These are phyloP conservation scores for Naumovozyma castellii DNA, from an alignment of 805 yeast species.

Conservation along the genomic window DNA sequence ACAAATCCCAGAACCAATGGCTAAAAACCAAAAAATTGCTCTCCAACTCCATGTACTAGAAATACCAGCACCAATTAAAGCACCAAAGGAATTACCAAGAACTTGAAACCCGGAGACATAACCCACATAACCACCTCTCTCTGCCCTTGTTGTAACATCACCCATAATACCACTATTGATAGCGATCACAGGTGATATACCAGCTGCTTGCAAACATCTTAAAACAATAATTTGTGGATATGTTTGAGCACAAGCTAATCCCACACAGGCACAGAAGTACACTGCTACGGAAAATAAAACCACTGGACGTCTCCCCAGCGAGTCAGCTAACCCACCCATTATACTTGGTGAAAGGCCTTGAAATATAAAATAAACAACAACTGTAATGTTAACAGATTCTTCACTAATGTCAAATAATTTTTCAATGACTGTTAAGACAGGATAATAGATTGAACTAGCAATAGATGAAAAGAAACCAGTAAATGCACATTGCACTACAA, in stretches of 20 bases:
- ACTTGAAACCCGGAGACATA: conserved; percentile 53
- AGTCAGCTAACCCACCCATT: conserved; percentile 60
- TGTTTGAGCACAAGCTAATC: conserved; percentile 47
- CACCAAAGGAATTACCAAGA: conserved; percentile 71
- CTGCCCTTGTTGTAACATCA: conserved; percentile 54
- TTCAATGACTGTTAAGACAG: conserved; percentile 56
- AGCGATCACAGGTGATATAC: conserved; percentile 68
- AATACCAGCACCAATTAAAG: conserved; percentile 47
- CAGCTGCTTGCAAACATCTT: conserved; percentile 69
- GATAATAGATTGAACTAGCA: conserved; percentile 72
- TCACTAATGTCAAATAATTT: conserved; percentile 44
- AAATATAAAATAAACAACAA: conserved; percentile 64
- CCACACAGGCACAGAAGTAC: conserved; percentile 55
- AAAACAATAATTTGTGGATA: conserved; percentile 57
- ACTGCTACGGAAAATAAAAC: conserved; percentile 44
- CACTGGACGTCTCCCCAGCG: conserved; percentile 62
- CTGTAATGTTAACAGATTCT: conserved; percentile 55
- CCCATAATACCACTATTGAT: conserved; percentile 63
- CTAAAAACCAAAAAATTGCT: conserved; percentile 67
- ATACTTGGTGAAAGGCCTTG: conserved; percentile 74
- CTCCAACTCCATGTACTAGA: conserved; percentile 54
- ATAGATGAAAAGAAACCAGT: conserved; percentile 60
- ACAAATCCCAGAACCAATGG: conserved; percentile 50
- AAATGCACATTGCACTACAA: conserved; percentile 35
- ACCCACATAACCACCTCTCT: conserved; percentile 67